Percentiles rank a stretch among this genome's conserved stretches.
phyloP scores from a whole-genome alignment of 164 flowering plant genomes.

The Vitis vinifera region ASM3070453v1 NC_081811.1:27326001-27326500 shows the following conservation, averaged over 20 bases:
- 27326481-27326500: constrained; percentile 96
- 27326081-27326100: background rate
- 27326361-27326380: background rate
- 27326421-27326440: constrained; percentile 88
- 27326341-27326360: background rate
- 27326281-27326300: background rate
- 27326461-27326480: constrained; percentile 98
- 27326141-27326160: constrained; percentile 74
- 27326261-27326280: no score
- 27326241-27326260: constrained; percentile 79
- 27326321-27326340: background rate
- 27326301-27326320: background rate
- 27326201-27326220: constrained; percentile 91
- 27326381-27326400: constrained; percentile 9
- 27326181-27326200: constrained; percentile 84
- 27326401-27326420: constrained; percentile 66
- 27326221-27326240: constrained; percentile 95
- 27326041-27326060: background rate
- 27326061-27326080: background rate
- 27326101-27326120: constrained; percentile 6
- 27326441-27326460: constrained; percentile 89
- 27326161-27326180: constrained; percentile 96
- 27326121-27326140: constrained; percentile 72
- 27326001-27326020: no score
- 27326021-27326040: background rate